Percentiles rank a stretch among this genome's conserved stretches.
phyloP scores from a whole-genome alignment of 148 eudicot genomes.

The Vaccinium macrocarpon region DNA sequence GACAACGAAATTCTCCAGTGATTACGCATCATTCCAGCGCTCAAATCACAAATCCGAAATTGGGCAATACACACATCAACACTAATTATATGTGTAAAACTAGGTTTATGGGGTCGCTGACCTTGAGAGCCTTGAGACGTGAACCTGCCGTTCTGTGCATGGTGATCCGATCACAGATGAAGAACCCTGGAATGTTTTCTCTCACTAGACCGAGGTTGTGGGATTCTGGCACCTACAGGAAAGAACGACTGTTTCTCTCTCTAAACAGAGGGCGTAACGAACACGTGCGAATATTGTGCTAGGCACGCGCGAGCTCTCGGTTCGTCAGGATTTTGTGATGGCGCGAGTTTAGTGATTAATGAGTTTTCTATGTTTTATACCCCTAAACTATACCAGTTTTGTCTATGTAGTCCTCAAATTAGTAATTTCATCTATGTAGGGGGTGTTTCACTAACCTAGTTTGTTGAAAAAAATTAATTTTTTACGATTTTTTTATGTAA shows the following conservation, averaged over 20 bases:
- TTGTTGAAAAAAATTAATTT: no score
- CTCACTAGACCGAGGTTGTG: background rate
- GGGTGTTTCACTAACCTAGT: no score
- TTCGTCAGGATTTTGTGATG: background rate
- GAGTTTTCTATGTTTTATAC: no score
- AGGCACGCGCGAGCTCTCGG: background rate
- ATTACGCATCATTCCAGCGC: background rate
- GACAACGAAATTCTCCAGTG: background rate
- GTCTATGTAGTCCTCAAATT: no score
- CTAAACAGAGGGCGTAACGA: background rate
- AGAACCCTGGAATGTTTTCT: slow-evolving; percentile 14
- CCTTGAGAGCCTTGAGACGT: slow-evolving; percentile 38
- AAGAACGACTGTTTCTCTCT: background rate
- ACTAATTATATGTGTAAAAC: background rate
- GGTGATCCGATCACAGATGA: slow-evolving; percentile 3
- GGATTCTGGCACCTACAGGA: background rate
- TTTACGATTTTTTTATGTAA: no score
- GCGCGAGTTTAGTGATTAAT: background rate
- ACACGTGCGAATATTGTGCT: background rate
- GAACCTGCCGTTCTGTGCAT: slow-evolving; percentile 43
- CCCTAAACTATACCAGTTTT: no score
- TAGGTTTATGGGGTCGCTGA: slow-evolving; percentile 2
- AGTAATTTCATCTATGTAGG: no score
- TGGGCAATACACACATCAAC: background rate
- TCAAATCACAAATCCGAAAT: background rate